phyloP scores from a whole-genome alignment of 805 yeast species.

The Kazachstania psychrophila region DNA sequence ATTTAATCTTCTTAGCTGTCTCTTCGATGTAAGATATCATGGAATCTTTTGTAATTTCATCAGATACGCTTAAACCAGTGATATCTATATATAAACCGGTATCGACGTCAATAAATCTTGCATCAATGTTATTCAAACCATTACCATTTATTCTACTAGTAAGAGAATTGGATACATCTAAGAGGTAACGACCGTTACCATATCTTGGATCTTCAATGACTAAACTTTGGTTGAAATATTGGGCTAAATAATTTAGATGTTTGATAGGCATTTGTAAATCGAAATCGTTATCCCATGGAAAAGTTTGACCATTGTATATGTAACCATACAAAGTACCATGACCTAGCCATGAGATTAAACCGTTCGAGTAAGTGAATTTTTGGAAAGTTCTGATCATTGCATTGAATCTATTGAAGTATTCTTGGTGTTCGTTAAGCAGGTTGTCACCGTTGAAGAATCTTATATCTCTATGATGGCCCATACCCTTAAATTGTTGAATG shows the following conservation, averaged over 20 bases:
- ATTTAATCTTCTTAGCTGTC: conserved; percentile 2
- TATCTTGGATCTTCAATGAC: conserved; percentile 40
- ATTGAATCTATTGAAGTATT: conserved; percentile 28
- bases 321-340: conserved; percentile 59
- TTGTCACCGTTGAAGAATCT: conserved; percentile 46
- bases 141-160: conserved; percentile 50
- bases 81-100: conserved; percentile 66
- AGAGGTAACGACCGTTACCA: conserved; percentile 48
- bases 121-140: conserved; percentile 59
- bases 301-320: conserved; percentile 51
- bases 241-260: conserved; percentile 38
- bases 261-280: conserved; percentile 54
- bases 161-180: conserved; percentile 42
- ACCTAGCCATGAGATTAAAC: conserved; percentile 50
- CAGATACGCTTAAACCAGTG: conserved; percentile 52
- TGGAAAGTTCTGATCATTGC: conserved; percentile 45
- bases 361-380: conserved; percentile 37
- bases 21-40: conserved; percentile 7
- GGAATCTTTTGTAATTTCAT: conserved; percentile 14
- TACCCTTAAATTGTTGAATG: conserved; percentile 14
- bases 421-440: conserved; percentile 31
- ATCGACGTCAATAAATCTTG: conserved; percentile 61
- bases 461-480: conserved; percentile 44
- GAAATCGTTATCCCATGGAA: conserved; percentile 62
- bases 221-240: conserved; percentile 34